These are phyloP conservation scores for Aspergillus ochraceus DNA, from an alignment of 2,329 filamentous ascomycete species.

Conservation along the genomic window DNA sequence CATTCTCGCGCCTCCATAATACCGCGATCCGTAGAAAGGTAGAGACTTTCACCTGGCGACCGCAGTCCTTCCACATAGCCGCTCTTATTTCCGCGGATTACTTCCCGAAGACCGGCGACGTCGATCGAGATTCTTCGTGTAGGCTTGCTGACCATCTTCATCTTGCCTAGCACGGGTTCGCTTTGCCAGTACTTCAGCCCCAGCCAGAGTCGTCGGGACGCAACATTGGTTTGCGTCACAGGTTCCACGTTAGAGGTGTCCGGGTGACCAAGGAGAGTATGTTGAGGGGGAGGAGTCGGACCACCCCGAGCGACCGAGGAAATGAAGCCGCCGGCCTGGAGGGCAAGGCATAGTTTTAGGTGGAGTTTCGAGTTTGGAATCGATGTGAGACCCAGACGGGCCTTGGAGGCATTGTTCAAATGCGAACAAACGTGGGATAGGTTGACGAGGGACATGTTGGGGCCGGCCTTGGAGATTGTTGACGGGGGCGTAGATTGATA, in stretches of 20 bases:
- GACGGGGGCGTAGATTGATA: background rate
- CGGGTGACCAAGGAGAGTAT: conserved; percentile 54
- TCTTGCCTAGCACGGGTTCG: conserved; percentile 70
- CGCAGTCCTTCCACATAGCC: conserved; percentile 70
- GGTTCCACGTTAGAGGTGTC: conserved; percentile 45
- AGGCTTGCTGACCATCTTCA: conserved; percentile 70
- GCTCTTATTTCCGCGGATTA: conserved; percentile 68
- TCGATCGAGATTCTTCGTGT: conserved; percentile 69
- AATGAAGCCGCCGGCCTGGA: conserved; percentile 82
- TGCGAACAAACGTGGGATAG: conserved; percentile 83
- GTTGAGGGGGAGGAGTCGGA: conserved; percentile 54
- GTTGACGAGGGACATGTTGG: conserved; percentile 69
- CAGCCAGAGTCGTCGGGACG: conserved; percentile 77
- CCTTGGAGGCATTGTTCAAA: conserved; percentile 82
- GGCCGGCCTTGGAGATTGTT: conserved; percentile 15
- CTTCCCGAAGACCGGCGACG: conserved; percentile 59
- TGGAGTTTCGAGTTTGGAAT: conserved; percentile 79
- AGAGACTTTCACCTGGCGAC: conserved; percentile 77
- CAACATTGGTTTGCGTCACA: conserved; percentile 69
- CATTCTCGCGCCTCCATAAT: conserved; percentile 82
- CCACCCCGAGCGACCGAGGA: conserved; percentile 75
- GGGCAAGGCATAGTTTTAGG: conserved; percentile 69
- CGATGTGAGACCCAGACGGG: conserved; percentile 81
- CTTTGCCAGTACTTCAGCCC: conserved; percentile 88
- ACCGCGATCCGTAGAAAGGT: conserved; percentile 73